Conservation (phyloP, 1,284 basidiomycete genomes). For the Tilletia caries region DNA sequence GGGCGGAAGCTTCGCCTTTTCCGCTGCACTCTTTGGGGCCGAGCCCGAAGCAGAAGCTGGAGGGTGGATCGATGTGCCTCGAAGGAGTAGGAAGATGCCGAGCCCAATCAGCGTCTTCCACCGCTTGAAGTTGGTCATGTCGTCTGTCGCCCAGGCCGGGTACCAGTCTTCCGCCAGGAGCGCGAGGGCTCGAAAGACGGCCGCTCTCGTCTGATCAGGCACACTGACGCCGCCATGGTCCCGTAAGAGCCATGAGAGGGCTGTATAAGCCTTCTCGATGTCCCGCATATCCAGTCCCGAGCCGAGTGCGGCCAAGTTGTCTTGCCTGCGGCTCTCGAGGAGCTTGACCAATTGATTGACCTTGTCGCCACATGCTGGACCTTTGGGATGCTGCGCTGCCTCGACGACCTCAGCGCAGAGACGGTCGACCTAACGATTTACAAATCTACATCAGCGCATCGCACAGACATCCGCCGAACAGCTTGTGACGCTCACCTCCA, state of each 20-base stretch:
- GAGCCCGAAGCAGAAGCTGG: background rate
- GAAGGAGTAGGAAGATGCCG: background rate
- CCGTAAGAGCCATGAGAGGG: conserved; percentile 5
- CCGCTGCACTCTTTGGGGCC: background rate
- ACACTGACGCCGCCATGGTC: background rate
- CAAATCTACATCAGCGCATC: background rate
- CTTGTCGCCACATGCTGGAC: background rate
- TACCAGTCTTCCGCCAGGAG: conserved; percentile 7
- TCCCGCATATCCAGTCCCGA: background rate
- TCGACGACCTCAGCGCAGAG: conserved; percentile 3
- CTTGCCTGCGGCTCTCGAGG: background rate
- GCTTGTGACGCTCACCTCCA: background rate
- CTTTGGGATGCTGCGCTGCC: background rate
- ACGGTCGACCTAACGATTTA: background rate
- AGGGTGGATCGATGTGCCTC: background rate
- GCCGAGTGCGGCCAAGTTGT: background rate
- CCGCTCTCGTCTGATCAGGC: background rate
- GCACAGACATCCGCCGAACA: background rate
- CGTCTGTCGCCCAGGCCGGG: background rate
- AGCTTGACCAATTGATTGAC: background rate
- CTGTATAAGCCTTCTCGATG: conserved; percentile 7
- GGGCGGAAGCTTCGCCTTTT: background rate
- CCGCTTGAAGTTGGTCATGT: background rate
- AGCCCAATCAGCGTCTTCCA: background rate
- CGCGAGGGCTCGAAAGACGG: conserved; percentile 1